Evolutionary conservation across 2,329 filamentous ascomycete genomes (phyloP).

Genomic region (Exophiala bonariae): DNA sequence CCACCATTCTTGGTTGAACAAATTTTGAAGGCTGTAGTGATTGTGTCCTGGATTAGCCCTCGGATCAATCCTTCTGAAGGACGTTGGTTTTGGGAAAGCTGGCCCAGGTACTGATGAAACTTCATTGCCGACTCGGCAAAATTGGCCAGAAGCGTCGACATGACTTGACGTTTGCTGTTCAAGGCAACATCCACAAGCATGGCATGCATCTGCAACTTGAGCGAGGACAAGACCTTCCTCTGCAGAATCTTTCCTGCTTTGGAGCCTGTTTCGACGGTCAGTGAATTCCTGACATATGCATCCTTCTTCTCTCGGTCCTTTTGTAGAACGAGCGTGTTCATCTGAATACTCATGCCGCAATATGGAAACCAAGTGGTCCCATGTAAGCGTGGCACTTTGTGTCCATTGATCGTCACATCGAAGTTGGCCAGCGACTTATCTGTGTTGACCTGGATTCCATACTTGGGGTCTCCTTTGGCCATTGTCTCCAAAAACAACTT

Average conservation of each 20-base stretch:
- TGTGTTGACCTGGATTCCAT: conserved; percentile 75
- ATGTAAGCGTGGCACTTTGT: conserved; percentile 51
- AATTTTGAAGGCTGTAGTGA: conserved; percentile 64
- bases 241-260: conserved; percentile 75
- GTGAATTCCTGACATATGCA: conserved; percentile 62
- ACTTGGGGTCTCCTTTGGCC: conserved; percentile 74
- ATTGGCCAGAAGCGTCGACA: conserved; percentile 72
- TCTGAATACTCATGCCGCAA: conserved; percentile 79
- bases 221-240: conserved; percentile 70
- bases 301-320: conserved; percentile 65
- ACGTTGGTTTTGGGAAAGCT: conserved; percentile 57
- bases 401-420: conserved; percentile 58
- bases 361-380: conserved; percentile 71
- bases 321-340: conserved; percentile 69
- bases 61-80: conserved; percentile 63
- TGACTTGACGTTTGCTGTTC: conserved; percentile 69
- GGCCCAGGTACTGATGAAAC: conserved; percentile 60
- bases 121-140: conserved; percentile 80
- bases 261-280: conserved; percentile 76
- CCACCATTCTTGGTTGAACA: conserved; percentile 44
- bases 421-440: conserved; percentile 87
- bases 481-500: conserved; percentile 73
- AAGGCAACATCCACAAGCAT: conserved; percentile 81
- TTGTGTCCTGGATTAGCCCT: conserved; percentile 64
- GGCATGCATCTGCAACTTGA: conserved; percentile 81